Conservation (phyloP, 140 eudicot genomes). For the Stevia rebaudiana region DNA sequence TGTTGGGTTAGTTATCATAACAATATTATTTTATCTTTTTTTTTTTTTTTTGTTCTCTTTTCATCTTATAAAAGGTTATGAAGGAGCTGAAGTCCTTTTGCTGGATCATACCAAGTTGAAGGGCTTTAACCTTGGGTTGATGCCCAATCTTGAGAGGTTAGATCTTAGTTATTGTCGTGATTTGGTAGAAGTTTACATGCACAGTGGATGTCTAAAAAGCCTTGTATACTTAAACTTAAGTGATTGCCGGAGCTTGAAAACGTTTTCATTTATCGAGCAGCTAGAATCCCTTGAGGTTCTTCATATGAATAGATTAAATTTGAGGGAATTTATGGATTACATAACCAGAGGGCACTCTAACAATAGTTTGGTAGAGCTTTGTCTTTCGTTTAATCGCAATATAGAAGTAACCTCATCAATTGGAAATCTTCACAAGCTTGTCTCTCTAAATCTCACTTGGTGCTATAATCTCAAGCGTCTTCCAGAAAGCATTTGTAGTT, state of each 20-base stretch:
- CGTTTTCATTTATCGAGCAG: neutral
- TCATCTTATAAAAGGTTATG: neutral
- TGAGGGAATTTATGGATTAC: conserved; percentile 3
- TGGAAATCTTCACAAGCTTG: conserved; percentile 11
- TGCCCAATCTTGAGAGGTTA: conserved; percentile 13
- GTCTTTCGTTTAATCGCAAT: neutral
- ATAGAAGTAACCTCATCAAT: conserved; percentile 13
- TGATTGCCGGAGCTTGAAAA: neutral
- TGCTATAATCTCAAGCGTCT: conserved; percentile 9
- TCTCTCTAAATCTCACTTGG: neutral
- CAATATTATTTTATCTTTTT: neutral
- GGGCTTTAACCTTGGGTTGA: conserved; percentile 19
- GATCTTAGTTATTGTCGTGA: neutral
- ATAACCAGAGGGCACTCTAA: neutral
- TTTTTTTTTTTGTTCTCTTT: too few relatives aligned
- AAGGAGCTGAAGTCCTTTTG: conserved; percentile 2
- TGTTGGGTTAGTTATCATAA: neutral
- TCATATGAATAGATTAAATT: neutral
- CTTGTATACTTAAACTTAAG: neutral
- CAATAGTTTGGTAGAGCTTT: neutral
- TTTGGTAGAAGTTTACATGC: conserved; percentile 5
- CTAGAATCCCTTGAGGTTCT: conserved; percentile 2
- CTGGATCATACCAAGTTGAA: neutral
- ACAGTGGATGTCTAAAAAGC: conserved; percentile 5
- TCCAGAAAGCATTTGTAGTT: neutral